phyloP scores from a whole-genome alignment of 805 yeast genomes.

The Millerago galiae region DNA sequence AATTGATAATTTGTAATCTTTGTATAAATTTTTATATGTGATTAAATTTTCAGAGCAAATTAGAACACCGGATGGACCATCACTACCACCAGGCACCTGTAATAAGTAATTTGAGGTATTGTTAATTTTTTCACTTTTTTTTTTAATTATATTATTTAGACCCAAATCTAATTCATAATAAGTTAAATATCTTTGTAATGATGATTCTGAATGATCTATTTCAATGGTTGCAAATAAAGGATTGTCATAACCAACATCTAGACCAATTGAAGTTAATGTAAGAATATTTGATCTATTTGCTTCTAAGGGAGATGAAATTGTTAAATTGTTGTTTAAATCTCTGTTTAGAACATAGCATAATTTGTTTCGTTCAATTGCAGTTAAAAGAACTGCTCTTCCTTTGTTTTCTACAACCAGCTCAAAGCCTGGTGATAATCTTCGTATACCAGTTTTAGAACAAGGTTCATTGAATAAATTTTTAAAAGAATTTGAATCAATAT shows the following conservation, averaged over 20 bases:
- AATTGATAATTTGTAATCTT: conserved; percentile 29
- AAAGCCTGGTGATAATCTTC: conserved; percentile 72
- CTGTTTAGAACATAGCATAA: conserved; percentile 59
- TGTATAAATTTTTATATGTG: conserved; percentile 41
- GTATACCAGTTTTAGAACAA: conserved; percentile 64
- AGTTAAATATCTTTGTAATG: conserved; percentile 34
- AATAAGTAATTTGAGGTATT: conserved; percentile 45
- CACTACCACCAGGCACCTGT: conserved; percentile 67
- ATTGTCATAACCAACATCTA: conserved; percentile 76
- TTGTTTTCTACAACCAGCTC: conserved; percentile 64
- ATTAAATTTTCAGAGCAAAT: conserved; percentile 54
- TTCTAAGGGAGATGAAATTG: conserved; percentile 70
- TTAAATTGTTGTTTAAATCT: conserved; percentile 38
- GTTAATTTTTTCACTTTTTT: conserved; percentile 35
- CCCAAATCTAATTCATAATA: conserved; percentile 86
- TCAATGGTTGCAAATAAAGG: conserved; percentile 85
- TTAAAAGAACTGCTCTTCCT: conserved; percentile 61
- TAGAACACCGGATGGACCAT: conserved; percentile 65
- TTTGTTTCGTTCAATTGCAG: conserved; percentile 70
- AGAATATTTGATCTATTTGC: conserved; percentile 44
- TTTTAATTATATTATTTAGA: conserved; percentile 63
- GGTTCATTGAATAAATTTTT: conserved; percentile 55
- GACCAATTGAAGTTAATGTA: conserved; percentile 46
- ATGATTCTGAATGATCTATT: conserved; percentile 38
- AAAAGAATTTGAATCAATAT: conserved; percentile 28